These are phyloP conservation scores for Aspergillus leporis DNA, from an alignment of 495 filamentous ascomycete species.

Conservation along the genomic window DNA sequence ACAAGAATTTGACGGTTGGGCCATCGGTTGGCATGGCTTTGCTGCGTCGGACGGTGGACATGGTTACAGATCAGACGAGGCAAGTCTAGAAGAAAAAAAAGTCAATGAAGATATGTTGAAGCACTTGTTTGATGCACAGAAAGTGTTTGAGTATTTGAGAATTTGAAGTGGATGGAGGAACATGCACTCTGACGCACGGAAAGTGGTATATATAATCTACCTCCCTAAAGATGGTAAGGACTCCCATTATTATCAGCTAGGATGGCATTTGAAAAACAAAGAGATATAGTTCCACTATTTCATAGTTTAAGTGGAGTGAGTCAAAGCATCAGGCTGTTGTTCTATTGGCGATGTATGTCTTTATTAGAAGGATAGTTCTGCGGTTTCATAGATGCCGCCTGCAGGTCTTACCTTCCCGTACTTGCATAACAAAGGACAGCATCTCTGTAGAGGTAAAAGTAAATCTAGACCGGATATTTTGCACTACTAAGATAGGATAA, in stretches of 20 bases:
- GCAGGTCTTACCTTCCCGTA: background rate
- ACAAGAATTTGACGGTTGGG: slow-evolving; percentile 60
- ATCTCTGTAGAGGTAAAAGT: background rate
- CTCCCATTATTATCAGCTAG: background rate
- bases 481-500: background rate
- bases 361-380: background rate
- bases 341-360: slow-evolving; percentile 1
- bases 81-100: background rate
- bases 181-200: slow-evolving; percentile 12
- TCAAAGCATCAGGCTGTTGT: background rate
- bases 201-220: slow-evolving; percentile 4
- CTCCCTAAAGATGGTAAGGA: background rate
- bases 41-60: slow-evolving; percentile 33
- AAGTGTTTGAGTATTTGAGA: background rate
- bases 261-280: background rate
- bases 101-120: background rate
- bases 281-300: background rate
- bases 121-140: background rate
- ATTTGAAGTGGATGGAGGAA: slow-evolving; percentile 6
- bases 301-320: background rate
- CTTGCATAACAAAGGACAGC: background rate
- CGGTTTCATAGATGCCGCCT: background rate
- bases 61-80: slow-evolving; percentile 8
- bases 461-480: background rate
- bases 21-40: slow-evolving; percentile 51